These are phyloP conservation scores for Kazachstania kunashirensis DNA, from an alignment of 805 yeast species.

Conservation along the genomic window DNA sequence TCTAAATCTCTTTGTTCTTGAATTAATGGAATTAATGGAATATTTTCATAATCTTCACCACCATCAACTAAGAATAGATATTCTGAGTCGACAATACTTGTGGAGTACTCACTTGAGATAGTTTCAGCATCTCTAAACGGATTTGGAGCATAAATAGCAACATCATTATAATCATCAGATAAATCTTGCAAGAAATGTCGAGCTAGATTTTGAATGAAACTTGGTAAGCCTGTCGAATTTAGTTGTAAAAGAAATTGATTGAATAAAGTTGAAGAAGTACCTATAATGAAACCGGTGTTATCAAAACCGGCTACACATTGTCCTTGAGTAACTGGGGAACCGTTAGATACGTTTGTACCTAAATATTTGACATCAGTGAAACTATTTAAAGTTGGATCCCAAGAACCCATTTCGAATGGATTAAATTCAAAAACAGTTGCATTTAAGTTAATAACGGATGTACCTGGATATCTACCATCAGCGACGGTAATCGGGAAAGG, in stretches of 20 bases:
- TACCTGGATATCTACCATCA: slow-evolving; percentile 58
- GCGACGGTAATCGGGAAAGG: slow-evolving; percentile 64
- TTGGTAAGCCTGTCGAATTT: slow-evolving; percentile 38
- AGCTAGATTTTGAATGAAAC: slow-evolving; percentile 30
- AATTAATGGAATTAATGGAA: slow-evolving; percentile 55
- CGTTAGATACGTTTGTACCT: slow-evolving; percentile 57
- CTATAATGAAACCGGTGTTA: slow-evolving; percentile 72
- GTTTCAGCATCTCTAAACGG: slow-evolving; percentile 46
- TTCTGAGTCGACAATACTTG: slow-evolving; percentile 33
- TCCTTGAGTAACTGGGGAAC: slow-evolving; percentile 38
- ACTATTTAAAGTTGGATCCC: slow-evolving; percentile 67
- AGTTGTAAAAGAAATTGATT: slow-evolving; percentile 53
- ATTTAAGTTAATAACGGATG: slow-evolving; percentile 46
- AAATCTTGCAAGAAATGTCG: slow-evolving; percentile 38
- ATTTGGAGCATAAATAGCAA: slow-evolving; percentile 64
- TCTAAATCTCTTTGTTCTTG: slow-evolving; percentile 53
- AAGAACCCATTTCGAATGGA: slow-evolving; percentile 74
- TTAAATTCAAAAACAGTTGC: slow-evolving; percentile 58
- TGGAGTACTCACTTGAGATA: slow-evolving; percentile 24
- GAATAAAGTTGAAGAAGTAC: slow-evolving; percentile 75
- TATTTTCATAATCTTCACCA: slow-evolving; percentile 56
- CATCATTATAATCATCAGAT: slow-evolving; percentile 47
- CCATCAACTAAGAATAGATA: slow-evolving; percentile 56
- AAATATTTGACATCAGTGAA: slow-evolving; percentile 61
- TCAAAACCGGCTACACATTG: slow-evolving; percentile 63